Conservation (phyloP, 2,329 filamentous ascomycete species). For the Tolypocladium capitatum region DNA sequence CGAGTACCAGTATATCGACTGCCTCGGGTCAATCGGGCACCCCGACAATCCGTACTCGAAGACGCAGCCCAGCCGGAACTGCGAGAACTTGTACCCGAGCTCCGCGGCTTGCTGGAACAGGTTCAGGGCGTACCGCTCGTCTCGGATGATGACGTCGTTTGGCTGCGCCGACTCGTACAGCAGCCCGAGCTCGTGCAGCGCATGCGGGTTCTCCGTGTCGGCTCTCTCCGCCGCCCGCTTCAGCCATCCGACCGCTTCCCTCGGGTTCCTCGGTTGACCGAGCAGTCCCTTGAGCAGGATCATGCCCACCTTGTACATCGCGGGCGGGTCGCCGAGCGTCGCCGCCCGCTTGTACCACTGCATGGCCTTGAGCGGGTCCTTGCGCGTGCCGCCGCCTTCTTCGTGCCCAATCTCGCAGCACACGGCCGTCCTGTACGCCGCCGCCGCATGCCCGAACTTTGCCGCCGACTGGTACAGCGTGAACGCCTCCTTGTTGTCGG, state of each 20-base stretch:
- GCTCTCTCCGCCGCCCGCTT: conserved; percentile 85
- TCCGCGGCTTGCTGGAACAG: conserved; percentile 78
- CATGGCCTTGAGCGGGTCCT: conserved; percentile 84
- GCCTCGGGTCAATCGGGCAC: conserved; percentile 66
- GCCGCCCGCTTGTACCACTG: conserved; percentile 97
- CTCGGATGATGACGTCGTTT: conserved; percentile 63
- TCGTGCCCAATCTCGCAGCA: conserved; percentile 95
- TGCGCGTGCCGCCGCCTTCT: conserved; percentile 82
- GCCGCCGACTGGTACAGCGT: conserved; percentile 86
- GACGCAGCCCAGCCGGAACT: conserved; percentile 76
- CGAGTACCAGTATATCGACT: conserved; percentile 89
- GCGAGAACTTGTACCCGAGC: conserved; percentile 87
- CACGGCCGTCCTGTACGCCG: conserved; percentile 87
- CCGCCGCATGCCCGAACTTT: conserved; percentile 72
- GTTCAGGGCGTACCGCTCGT: conserved; percentile 68
- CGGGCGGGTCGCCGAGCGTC: conserved; percentile 75
- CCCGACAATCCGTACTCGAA: conserved; percentile 84
- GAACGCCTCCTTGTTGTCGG: conserved; percentile 86
- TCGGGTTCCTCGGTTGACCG: conserved; percentile 69
- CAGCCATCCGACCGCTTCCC: conserved; percentile 82
- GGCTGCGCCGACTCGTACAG: conserved; percentile 49
- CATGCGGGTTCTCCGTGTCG: conserved; percentile 83
- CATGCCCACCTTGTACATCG: conserved; percentile 98
- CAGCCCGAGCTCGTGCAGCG: conserved; percentile 73
- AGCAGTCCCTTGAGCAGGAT: conserved; percentile 86